A percentile compares a stretch with the other conserved stretches of the same genome.
Evolutionary conservation across 495 filamentous ascomycete species (phyloP).

Genomic region (Trichoderma erinaceum): DNA sequence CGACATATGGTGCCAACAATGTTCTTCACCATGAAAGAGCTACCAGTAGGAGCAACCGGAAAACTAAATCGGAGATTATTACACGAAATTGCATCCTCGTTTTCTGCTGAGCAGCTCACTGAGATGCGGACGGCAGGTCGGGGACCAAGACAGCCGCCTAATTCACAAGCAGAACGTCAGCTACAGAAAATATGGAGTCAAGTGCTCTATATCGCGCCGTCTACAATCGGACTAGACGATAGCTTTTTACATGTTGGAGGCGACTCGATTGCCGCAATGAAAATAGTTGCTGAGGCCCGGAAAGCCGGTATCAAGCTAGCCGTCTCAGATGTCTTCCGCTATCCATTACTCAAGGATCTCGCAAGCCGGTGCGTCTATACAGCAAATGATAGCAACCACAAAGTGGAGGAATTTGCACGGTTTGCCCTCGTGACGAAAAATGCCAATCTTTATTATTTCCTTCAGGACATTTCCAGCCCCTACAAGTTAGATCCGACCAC

Average conservation of each 20-base stretch:
- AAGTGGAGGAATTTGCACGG: slow-evolving; percentile 41
- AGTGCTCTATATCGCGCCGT: slow-evolving; percentile 21
- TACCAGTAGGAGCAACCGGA: slow-evolving; percentile 35
- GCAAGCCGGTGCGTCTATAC: no score
- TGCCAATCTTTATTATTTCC: slow-evolving; percentile 20
- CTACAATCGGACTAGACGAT: slow-evolving; percentile 36
- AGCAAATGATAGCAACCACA: no score
- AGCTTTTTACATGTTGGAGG: slow-evolving; percentile 54
- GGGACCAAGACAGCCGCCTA: slow-evolving; percentile 17
- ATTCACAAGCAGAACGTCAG: slow-evolving; percentile 7
- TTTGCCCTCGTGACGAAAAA: slow-evolving; percentile 42
- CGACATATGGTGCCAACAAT: slow-evolving; percentile 57
- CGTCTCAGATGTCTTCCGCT: background rate
- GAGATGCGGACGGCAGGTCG: slow-evolving; percentile 20
- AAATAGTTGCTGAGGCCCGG: slow-evolving; percentile 39
- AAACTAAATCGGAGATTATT: background rate
- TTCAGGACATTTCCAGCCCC: slow-evolving; percentile 41
- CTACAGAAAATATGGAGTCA: slow-evolving; percentile 21
- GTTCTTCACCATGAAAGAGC: slow-evolving; percentile 49
- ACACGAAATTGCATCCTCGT: slow-evolving; percentile 28
- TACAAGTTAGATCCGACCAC: slow-evolving; percentile 36
- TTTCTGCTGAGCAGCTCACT: slow-evolving; percentile 30
- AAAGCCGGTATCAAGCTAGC: background rate
- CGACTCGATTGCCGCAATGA: slow-evolving; percentile 58
- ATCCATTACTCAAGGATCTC: background rate